phyloP scores from a whole-genome alignment of 768 basidiomycete species.

The Brasilioporus rufonigricans region DNA sequence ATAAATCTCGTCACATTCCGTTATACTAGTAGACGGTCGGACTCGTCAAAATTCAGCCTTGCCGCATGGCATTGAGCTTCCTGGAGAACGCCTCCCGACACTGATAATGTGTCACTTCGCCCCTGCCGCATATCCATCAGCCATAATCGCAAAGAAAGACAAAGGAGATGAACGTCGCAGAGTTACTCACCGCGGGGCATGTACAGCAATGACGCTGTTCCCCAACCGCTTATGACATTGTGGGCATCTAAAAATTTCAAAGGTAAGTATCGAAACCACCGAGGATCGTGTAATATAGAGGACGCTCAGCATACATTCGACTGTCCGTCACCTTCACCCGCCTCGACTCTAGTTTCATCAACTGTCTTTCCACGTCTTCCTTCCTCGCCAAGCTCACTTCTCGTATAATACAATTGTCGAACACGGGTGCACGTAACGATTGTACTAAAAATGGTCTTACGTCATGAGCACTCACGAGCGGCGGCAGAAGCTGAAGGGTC shows the following conservation, averaged over 20 bases:
- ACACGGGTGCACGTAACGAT: slow-evolving; percentile 60
- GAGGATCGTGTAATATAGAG: background rate
- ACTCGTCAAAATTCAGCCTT: slow-evolving; percentile 8
- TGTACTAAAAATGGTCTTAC: slow-evolving; percentile 77
- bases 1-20: background rate
- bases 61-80: slow-evolving; percentile 42
- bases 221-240: slow-evolving; percentile 95
- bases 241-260: slow-evolving; percentile 63
- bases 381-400: slow-evolving; percentile 71
- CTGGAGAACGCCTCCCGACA: slow-evolving; percentile 83
- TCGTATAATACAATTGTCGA: slow-evolving; percentile 67
- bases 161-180: background rate
- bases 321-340: slow-evolving; percentile 89
- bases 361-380: slow-evolving; percentile 68
- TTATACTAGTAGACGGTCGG: background rate
- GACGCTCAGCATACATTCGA: slow-evolving; percentile 69
- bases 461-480: slow-evolving; percentile 81
- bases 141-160: background rate
- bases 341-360: slow-evolving; percentile 76
- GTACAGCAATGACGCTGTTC: slow-evolving; percentile 90
- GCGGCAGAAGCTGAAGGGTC: slow-evolving; percentile 84
- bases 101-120: slow-evolving; percentile 95
- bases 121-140: slow-evolving; percentile 44
- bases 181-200: slow-evolving; percentile 70
- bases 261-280: background rate